Conservation (phyloP, 805 yeast species). For the Candida pseudoglaebosa region DNA sequence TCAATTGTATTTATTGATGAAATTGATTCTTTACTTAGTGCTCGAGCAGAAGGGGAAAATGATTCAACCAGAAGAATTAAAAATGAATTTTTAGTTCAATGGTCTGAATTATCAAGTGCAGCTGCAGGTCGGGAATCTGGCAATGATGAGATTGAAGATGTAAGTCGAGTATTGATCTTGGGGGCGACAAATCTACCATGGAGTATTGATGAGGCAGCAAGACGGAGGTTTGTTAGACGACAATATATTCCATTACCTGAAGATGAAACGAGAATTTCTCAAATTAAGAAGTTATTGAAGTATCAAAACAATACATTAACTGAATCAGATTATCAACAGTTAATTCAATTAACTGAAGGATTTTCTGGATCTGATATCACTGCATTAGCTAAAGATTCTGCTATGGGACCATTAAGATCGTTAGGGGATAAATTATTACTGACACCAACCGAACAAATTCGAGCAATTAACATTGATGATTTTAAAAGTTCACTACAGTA, state of each 20-base stretch:
- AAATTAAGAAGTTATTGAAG: slow-evolving; percentile 60
- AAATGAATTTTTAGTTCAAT: slow-evolving; percentile 88
- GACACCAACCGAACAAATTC: slow-evolving; percentile 67
- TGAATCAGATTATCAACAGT: slow-evolving; percentile 55
- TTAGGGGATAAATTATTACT: slow-evolving; percentile 77
- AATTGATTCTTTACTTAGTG: slow-evolving; percentile 83
- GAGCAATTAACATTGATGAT: slow-evolving; percentile 72
- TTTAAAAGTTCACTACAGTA: slow-evolving; percentile 71
- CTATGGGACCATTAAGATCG: slow-evolving; percentile 94
- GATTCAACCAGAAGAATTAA: slow-evolving; percentile 88
- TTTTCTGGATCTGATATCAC: slow-evolving; percentile 92
- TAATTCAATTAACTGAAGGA: slow-evolving; percentile 69
- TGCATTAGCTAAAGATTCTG: slow-evolving; percentile 92
- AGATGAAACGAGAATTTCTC: slow-evolving; percentile 70
- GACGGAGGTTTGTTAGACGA: slow-evolving; percentile 86
- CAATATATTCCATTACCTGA: slow-evolving; percentile 95
- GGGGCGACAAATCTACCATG: slow-evolving; percentile 97
- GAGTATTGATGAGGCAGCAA: slow-evolving; percentile 96
- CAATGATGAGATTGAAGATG: slow-evolving; percentile 36
- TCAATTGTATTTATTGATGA: slow-evolving; percentile 94
- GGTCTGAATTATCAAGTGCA: slow-evolving; percentile 90
- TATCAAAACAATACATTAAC: slow-evolving; percentile 70
- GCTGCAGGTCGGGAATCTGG: slow-evolving; percentile 62
- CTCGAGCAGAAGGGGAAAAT: slow-evolving; percentile 72
- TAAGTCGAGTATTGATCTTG: slow-evolving; percentile 70